A percentile compares a stretch with the other conserved stretches of the same genome.
Conservation (phyloP, 164 flowering plant genomes). For the Sedum album region DNA sequence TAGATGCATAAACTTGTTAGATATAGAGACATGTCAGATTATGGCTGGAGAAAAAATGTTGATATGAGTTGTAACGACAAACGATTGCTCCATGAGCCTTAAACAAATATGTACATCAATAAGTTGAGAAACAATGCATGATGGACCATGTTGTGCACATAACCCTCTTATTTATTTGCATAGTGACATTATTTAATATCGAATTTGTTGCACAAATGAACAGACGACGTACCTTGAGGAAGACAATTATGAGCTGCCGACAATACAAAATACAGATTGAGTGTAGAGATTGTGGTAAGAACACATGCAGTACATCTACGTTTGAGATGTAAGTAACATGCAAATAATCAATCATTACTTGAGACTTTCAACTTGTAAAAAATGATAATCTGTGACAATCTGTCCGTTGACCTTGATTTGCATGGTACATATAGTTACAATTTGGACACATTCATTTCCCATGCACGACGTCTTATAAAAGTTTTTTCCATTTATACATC, state of each 20-base stretch:
- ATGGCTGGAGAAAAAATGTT: background rate
- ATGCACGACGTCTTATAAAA: no score
- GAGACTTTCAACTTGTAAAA: background rate
- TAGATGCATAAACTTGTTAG: background rate
- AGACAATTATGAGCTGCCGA: background rate
- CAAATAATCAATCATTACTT: background rate
- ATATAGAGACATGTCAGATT: background rate
- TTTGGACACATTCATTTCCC: no score
- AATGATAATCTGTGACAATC: no score
- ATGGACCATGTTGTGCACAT: background rate
- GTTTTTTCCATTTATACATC: no score
- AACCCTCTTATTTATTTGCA: background rate
- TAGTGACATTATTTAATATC: background rate
- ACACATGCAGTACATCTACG: background rate
- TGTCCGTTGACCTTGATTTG: no score
- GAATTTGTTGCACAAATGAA: background rate
- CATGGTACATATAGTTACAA: no score
- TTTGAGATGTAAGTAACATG: background rate
- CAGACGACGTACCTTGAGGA: background rate
- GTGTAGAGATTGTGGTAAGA: background rate
- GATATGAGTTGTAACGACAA: background rate
- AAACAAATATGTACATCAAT: background rate
- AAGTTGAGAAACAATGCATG: background rate
- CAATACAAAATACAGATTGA: background rate
- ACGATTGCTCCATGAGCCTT: background rate